Evolutionary conservation across 1,284 basidiomycete species (phyloP).

Genomic region (Boletellus deceptivus): DNA sequence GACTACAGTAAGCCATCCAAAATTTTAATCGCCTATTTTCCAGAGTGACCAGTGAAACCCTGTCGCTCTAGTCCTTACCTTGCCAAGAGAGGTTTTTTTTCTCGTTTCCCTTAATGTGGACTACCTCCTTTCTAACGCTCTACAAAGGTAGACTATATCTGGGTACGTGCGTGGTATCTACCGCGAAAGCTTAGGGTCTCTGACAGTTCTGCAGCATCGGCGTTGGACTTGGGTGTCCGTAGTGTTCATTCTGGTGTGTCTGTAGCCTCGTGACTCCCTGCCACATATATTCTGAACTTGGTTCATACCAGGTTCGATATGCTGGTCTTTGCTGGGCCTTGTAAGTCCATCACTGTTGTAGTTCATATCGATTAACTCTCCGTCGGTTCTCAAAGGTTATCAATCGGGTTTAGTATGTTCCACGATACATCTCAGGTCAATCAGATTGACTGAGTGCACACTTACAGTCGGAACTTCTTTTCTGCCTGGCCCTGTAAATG

Average conservation of each 20-base stretch:
- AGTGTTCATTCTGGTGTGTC: constrained; percentile 2
- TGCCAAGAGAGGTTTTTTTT: constrained; percentile 3
- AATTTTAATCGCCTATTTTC: not conserved
- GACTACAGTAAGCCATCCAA: constrained; percentile 7
- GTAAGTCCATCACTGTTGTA: not conserved
- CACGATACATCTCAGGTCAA: not conserved
- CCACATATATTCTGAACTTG: not conserved
- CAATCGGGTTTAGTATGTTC: not conserved
- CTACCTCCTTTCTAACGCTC: not conserved
- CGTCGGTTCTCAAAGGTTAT: not conserved
- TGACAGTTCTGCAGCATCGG: not conserved
- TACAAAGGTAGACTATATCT: constrained; percentile 1
- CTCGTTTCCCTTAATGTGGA: not conserved
- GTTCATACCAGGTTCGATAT: constrained; percentile 5
- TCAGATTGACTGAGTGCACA: not conserved
- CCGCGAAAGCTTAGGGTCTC: no score
- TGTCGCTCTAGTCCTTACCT: constrained; percentile 1
- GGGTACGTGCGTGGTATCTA: not conserved
- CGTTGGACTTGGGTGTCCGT: constrained; percentile 2
- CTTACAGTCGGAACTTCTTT: not conserved
- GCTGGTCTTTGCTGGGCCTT: constrained; percentile 4
- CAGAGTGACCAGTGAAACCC: not conserved
- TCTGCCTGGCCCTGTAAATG: not conserved
- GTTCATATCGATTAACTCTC: not conserved
- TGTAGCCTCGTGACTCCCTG: not conserved